Percentiles rank a stretch among this genome's conserved stretches.
Conservation (phyloP, 495 filamentous ascomycete species). For the Hyaloscypha finlandica region DNA sequence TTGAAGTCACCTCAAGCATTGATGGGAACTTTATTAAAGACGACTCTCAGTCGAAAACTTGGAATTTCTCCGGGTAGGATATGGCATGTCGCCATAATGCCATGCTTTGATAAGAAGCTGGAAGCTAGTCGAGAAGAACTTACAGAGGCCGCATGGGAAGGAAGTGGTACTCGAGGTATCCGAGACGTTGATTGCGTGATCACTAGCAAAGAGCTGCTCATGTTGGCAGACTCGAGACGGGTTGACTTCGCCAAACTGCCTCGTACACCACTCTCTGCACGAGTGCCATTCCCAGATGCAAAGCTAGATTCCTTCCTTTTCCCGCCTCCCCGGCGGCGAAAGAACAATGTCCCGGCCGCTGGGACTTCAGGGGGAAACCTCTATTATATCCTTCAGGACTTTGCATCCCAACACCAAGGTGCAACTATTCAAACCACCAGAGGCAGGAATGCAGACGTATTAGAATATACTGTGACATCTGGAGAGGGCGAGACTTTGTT, state of each 20-base stretch:
- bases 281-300: constrained; percentile 65
- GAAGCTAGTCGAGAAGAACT: constrained; percentile 93
- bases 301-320: constrained; percentile 73
- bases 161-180: constrained; percentile 49
- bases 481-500: constrained; percentile 60
- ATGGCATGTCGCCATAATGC: constrained; percentile 95
- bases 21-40: constrained; percentile 86
- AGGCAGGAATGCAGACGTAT: constrained; percentile 87
- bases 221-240: constrained; percentile 75
- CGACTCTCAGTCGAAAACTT: constrained; percentile 68
- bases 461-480: constrained; percentile 71
- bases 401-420: constrained; percentile 67
- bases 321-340: constrained; percentile 37
- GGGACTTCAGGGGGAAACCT: constrained; percentile 92
- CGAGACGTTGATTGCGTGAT: constrained; percentile 98
- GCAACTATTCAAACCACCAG: constrained; percentile 66
- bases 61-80: constrained; percentile 76
- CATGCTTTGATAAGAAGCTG: constrained; percentile 98
- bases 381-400: constrained; percentile 72
- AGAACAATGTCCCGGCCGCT: constrained; percentile 36
- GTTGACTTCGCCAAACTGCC: constrained; percentile 73
- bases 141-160: constrained; percentile 75
- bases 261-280: constrained; percentile 47
- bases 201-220: constrained; percentile 88
- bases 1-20: constrained; percentile 94